Base-by-base conservation (phyloP, 345 rosid genomes). In the Aquilaria sinensis region DNA sequence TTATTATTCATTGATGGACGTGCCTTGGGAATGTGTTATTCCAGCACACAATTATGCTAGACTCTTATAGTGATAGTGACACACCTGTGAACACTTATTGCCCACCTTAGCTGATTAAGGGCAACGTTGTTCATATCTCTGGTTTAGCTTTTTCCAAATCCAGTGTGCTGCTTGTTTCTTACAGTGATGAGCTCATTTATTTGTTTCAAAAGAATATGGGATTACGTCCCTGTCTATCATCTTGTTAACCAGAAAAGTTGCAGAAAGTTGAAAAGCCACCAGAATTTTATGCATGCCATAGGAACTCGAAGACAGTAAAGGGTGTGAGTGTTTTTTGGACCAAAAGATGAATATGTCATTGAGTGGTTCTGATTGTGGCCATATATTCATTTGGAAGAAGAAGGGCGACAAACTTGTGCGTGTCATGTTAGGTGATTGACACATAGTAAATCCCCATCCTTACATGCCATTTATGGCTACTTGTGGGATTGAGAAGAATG, bases 361-460 rank as follows among this genome's bases (percentile, higher is more conserved):
- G 31, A 82, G 84, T 59, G 90, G 87, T 52, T 85, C 90, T 60
- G 90, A 85, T 70, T 85, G 87, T 49, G 85, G 87, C 50, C 83
- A 79, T 67, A 77, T 86, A 32, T 86, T 81, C 70, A 72, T 83
- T 14, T 86, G 92, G 92, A 76, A 72, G 71, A 85, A 85, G 80
- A 69, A 64, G 65, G 82, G 74, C 4, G 80, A 76, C 31, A 80
- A 73, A 73, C 81, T 85, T 47, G 77, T 82, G 50, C 81, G 85
- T 14, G 46, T 68, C 2, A 85, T 80, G 87, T 45, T 47, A n/a
- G 87, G 84, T 61, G 87, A 85, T 75, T 76, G 78, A 31, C 67
- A 62, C 15, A 53, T 85, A 41, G 90, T 85, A 53, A 85, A 85
- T 62, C 79, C 85, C 53, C 85, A 80, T 75, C 87, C 88, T 0